Conservation (phyloP, 345 rosid genomes). For the Pseudoturritis turrita region DNA sequence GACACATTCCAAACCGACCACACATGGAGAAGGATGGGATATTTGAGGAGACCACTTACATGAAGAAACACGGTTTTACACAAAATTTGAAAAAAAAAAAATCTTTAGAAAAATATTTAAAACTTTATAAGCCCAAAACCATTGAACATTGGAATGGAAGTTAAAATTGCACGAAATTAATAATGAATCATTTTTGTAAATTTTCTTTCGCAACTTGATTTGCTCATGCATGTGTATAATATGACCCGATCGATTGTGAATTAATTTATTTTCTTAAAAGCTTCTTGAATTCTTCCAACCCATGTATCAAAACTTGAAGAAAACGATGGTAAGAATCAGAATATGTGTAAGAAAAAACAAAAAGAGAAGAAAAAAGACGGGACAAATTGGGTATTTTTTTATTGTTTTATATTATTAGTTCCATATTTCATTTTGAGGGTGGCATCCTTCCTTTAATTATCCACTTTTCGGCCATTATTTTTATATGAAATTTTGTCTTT, state of each 20-base stretch:
- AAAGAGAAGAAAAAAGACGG: constrained; percentile 13
- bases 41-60: constrained; percentile 19
- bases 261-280: no score
- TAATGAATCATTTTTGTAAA: neutral
- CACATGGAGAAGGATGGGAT: constrained; percentile 20
- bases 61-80: constrained; percentile 21
- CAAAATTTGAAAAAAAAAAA: neutral
- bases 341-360: constrained; percentile 33
- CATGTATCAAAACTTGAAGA: constrained; percentile 7
- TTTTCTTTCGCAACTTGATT: neutral
- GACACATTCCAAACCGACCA: constrained; percentile 28
- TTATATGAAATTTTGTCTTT: constrained; percentile 6
- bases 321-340: constrained; percentile 27
- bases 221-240: neutral
- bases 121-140: neutral
- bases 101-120: no score
- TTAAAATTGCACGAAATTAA: neutral
- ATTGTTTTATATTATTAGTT: neutral
- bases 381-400: neutral
- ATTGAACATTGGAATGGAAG: neutral
- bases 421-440: neutral
- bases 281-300: neutral
- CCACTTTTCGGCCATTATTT: neutral
- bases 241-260: neutral
- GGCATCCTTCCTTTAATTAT: neutral